Evolutionary conservation across 148 eudicot species (phyloP).

Genomic region (Camellia sinensis): DNA sequence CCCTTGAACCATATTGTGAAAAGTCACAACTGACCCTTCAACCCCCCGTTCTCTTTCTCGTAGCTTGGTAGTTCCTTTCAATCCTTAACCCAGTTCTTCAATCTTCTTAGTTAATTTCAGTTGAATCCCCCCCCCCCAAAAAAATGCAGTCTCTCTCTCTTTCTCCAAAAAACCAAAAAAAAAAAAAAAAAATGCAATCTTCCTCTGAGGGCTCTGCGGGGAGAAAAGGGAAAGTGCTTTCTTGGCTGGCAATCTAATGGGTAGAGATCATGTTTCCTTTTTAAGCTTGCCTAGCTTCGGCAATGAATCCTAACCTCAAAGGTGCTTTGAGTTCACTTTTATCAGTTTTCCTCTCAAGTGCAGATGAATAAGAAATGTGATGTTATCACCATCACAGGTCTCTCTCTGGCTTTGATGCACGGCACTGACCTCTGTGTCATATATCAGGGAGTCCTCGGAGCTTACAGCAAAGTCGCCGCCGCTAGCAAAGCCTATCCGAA

Average conservation of each 20-base stretch:
- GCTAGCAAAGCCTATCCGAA: conserved; percentile 83
- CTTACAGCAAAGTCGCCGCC: conserved; percentile 89
- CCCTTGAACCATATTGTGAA: too few species aligned
- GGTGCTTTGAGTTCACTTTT: conserved; percentile 39
- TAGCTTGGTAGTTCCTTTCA: conserved; percentile 52
- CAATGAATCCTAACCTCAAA: conserved; percentile 15
- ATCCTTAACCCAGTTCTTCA: background rate
- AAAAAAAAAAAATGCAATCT: conserved; percentile 45
- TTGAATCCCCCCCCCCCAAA: too few species aligned
- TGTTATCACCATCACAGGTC: conserved; percentile 49
- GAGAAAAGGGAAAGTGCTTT: too few species aligned
- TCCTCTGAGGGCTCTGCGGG: conserved; percentile 23
- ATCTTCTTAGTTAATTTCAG: background rate
- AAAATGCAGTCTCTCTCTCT: too few species aligned
- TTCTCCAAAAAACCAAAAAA: too few species aligned
- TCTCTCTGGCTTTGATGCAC: conserved; percentile 78
- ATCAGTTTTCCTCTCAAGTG: too few species aligned
- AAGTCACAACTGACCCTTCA: too few species aligned
- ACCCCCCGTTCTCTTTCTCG: conserved; percentile 15
- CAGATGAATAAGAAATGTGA: too few species aligned
- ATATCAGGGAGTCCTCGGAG: conserved; percentile 93
- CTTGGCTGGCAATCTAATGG: too few species aligned
- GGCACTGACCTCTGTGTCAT: conserved; percentile 75
- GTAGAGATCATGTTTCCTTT: too few species aligned
- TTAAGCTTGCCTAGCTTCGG: too few species aligned